Base-by-base conservation (phyloP, 1,284 basidiomycete genomes). In the Pseudozyma sp. region DNA sequence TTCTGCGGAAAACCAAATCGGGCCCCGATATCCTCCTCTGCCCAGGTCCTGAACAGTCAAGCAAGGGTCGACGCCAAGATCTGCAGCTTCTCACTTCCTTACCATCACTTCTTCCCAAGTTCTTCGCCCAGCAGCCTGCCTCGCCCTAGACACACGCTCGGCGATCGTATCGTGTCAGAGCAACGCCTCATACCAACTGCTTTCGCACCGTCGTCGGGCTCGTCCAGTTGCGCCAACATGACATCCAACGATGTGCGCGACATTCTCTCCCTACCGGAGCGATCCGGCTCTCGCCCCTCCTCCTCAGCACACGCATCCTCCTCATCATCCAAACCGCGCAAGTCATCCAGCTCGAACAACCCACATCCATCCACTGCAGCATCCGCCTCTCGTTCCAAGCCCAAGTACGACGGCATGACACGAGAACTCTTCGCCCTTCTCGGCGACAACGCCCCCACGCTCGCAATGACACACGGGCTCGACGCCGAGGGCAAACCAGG, bases 371-470 rank as follows among this genome's bases (percentile, higher is more conserved):
- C 73, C 4, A 30, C 58, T 8, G 46, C 47, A 30, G 47, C 62
- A 14, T 49, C 74, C 2, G 31, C 68, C 10, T 58, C 56, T 11
- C 59, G 63, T 4, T 42, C 43, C 16, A 78, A 73, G 43, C 73
- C 68, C 17, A 79, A 78, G 34, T 56, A 68, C 39, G 81, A 83
- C 50, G 96, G 95, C 29, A 96, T 98, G 74, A 92, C 94, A 0
- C 88, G 94, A 72, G 95, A 98, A 85, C 88, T 99, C 3, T 97
- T 93, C 85, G 91, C 93, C 0, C 89, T 99, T 65, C 96, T 99
- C 72, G 97, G 96, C 17, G 90, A 94, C 75, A 92, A 93, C 59
- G 91, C 92, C 6, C 94, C 95, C 2, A 91, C 91, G 0, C 88
- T 97, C 42, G 75, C 79, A 17, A 80, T 85, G 52, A 68, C 70